A percentile compares a stretch with the other conserved stretches of the same genome.
Conservation (phyloP, 805 yeast genomes). For the Aciculoconidium aculeatum region DNA sequence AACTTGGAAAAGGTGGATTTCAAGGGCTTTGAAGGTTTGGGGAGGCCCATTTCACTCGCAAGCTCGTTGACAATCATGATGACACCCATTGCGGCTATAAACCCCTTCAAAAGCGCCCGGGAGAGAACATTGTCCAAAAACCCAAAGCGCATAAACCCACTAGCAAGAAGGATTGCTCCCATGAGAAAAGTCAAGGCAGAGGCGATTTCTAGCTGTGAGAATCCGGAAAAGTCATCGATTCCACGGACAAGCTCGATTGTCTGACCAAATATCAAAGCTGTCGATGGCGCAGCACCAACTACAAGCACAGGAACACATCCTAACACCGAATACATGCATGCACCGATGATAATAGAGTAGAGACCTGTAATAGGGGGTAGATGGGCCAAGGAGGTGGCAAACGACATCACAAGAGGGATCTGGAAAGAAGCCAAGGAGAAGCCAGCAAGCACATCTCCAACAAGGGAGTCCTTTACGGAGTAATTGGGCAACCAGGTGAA, state of each 20-base stretch:
- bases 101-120: constrained; percentile 72
- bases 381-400: constrained; percentile 79
- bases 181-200: constrained; percentile 14
- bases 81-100: constrained; percentile 78
- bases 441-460: constrained; percentile 30
- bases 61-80: constrained; percentile 60
- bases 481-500: constrained; percentile 28
- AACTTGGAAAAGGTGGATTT: constrained; percentile 18
- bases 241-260: constrained; percentile 43
- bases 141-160: constrained; percentile 66
- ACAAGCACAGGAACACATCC: constrained; percentile 88
- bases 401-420: constrained; percentile 49
- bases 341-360: constrained; percentile 70
- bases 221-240: constrained; percentile 37
- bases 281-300: constrained; percentile 90
- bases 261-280: constrained; percentile 78
- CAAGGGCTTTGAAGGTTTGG: constrained; percentile 17
- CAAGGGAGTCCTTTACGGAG: constrained; percentile 7
- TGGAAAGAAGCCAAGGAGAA: constrained; percentile 29
- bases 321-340: constrained; percentile 66
- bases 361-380: constrained; percentile 79
- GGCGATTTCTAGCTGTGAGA: constrained; percentile 23
- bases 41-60: constrained; percentile 44
- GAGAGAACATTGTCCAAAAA: constrained; percentile 77
- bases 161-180: constrained; percentile 15